These are phyloP conservation scores for Saccharomyces hybrid DNA, from an alignment of 1,139 yeast species.

Conservation along the genomic window DNA sequence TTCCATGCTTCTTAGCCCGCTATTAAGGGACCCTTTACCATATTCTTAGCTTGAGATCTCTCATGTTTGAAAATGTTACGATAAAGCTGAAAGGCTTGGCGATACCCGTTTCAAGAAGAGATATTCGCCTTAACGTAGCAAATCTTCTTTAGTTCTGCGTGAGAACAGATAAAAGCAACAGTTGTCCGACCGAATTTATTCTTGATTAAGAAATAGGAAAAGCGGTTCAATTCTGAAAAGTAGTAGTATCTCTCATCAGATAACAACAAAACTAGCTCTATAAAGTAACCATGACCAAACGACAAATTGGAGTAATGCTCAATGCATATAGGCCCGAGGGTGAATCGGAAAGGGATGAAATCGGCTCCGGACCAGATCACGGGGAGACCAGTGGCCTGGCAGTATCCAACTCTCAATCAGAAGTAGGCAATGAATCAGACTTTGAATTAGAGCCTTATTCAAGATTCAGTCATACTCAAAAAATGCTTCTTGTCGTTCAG, in stretches of 20 bases:
- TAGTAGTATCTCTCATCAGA: not conserved
- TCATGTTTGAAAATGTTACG: slow-evolving; percentile 34
- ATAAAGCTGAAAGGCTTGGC: not conserved
- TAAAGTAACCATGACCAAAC: not conserved
- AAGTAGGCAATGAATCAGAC: not conserved
- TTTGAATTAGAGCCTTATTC: slow-evolving; percentile 19
- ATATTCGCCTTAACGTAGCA: not conserved
- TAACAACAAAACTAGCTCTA: not conserved
- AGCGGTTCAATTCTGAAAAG: not conserved
- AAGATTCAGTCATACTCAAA: slow-evolving; percentile 34
- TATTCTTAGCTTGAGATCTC: slow-evolving; percentile 54
- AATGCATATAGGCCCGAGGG: not conserved
- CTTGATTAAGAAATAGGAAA: not conserved
- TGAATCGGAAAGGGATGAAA: not conserved
- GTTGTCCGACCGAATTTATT: not conserved
- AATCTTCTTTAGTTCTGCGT: not conserved
- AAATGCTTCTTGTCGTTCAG: slow-evolving; percentile 34
- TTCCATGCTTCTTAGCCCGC: not conserved
- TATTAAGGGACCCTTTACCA: not conserved
- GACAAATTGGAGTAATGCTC: not conserved
- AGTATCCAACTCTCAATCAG: not conserved
- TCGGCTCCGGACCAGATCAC: not conserved
- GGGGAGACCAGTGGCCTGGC: not conserved
- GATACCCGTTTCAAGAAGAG: not conserved
- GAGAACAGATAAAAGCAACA: not conserved